Conservation (phyloP, 805 yeast genomes). For the Candida golubevii region DNA sequence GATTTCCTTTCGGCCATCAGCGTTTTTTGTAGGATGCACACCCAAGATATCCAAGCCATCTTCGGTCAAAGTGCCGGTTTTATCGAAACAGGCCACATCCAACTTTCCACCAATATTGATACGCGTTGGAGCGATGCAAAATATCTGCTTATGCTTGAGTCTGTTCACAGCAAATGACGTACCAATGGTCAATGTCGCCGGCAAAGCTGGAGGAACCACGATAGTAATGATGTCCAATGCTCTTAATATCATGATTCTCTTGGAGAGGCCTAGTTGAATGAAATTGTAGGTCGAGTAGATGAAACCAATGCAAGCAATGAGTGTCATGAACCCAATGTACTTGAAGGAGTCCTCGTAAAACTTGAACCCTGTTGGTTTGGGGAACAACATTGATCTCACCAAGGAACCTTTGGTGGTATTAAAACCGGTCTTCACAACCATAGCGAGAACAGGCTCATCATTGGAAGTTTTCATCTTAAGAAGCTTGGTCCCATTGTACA, state of each 20-base stretch:
- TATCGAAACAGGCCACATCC: slow-evolving; percentile 89
- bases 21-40: slow-evolving; percentile 41
- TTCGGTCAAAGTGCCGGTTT: slow-evolving; percentile 96
- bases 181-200: slow-evolving; percentile 95
- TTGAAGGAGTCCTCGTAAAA: slow-evolving; percentile 93
- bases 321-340: slow-evolving; percentile 91
- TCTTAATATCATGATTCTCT: slow-evolving; percentile 68
- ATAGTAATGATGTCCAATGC: slow-evolving; percentile 93
- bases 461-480: slow-evolving; percentile 73
- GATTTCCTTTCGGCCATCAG: slow-evolving; percentile 36
- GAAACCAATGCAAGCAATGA: slow-evolving; percentile 82
- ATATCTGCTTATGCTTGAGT: slow-evolving; percentile 60
- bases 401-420: slow-evolving; percentile 93
- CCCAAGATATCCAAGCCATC: slow-evolving; percentile 90
- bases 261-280: slow-evolving; percentile 67
- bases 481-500: slow-evolving; percentile 87
- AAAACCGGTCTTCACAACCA: slow-evolving; percentile 88
- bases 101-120: slow-evolving; percentile 95
- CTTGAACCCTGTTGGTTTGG: slow-evolving; percentile 89
- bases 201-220: slow-evolving; percentile 98
- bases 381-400: slow-evolving; percentile 93
- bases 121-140: slow-evolving; percentile 90
- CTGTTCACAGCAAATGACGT: slow-evolving; percentile 87
- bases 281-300: slow-evolving; percentile 79
- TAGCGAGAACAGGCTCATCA: slow-evolving; percentile 77